phyloP scores from a whole-genome alignment of 176 grass and related monocot species.

The Typha latifolia region DNA sequence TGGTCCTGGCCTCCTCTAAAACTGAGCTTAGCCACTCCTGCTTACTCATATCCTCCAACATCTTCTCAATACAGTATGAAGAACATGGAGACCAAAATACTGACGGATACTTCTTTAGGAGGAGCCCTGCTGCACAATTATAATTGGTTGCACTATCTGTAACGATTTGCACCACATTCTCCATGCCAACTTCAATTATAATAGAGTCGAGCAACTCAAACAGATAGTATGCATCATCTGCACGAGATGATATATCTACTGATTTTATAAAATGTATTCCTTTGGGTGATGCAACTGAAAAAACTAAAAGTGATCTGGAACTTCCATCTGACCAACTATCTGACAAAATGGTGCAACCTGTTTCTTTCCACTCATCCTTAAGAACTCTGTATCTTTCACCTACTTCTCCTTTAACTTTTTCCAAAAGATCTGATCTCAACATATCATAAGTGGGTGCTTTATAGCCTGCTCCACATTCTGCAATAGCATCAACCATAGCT shows the following conservation, averaged over 20 bases:
- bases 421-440: constrained; percentile 18
- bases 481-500: constrained; percentile 18
- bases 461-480: constrained; percentile 21
- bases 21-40: constrained; percentile 5
- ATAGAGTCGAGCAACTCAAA: constrained; percentile 21
- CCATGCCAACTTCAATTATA: constrained; percentile 12
- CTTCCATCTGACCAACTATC: constrained; percentile 24
- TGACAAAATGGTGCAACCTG: constrained; percentile 21
- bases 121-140: neutral
- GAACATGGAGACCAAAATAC: constrained; percentile 25
- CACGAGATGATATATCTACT: constrained; percentile 20
- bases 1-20: constrained; percentile 12
- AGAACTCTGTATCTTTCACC: constrained; percentile 10
- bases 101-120: constrained; percentile 21
- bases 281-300: constrained; percentile 18
- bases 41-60: constrained; percentile 25
- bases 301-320: constrained; percentile 17
- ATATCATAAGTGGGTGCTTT: constrained; percentile 14
- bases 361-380: constrained; percentile 17
- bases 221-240: constrained; percentile 19
- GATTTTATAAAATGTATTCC: constrained; percentile 10
- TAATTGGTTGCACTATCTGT: constrained; percentile 14
- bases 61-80: constrained; percentile 19
- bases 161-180: constrained; percentile 22
- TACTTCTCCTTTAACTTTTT: constrained; percentile 20